Evolutionary conservation across 441 rosid genomes (phyloP), one percentile per base, ranked within the genome.

Genomic region (Bocquillonia castaneifolia): DNA sequence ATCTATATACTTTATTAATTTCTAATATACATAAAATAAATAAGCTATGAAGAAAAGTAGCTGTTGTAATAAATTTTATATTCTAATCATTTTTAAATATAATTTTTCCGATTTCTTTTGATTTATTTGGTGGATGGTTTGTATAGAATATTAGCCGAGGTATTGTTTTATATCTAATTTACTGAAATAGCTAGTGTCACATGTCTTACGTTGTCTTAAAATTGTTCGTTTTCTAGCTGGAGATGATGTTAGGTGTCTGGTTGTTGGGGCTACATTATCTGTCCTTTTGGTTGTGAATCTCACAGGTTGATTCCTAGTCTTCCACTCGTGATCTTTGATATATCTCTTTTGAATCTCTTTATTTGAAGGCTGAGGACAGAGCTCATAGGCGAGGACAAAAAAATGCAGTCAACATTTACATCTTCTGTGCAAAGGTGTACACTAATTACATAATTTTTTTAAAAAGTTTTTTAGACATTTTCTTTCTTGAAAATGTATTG

Each of bases 321-420:
- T 59, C 7, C 28, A 7, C 67, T 4, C 26, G 29, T 59, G 42
- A 60, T 28, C 29, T 76, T 62, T 36, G 22, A 74, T 59, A 32
- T 58, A 31, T 53, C 26, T 42, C 64, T 29, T 64, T 67, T 62
- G 36, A 52, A 66, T 47, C 73, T 59, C 66, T 78, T 76, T 75
- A n/a, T n/a, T 79, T 52, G 71, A 77, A 93, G 99, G 99, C 96
- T 53, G 99, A 89, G 83, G 96, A 90, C 73, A 87, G 97, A 88
- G 96, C 93, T 74, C 97, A 91, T 72, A 81, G 99, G 81, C 84
- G 85, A 73, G 99, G 99, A 63, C 99, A 93, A 73, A 88, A 79
- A 64, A 82, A 78, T 80, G 90, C 97, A 0, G 96, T 93, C 70
- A 93, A 91, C 74, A 78, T 91, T 62, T 93, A 91, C 75, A 89